These are phyloP conservation scores for Axilococcus clingmanii DNA, from an alignment of 139 green algal genomes.

Conservation along the genomic window DNA sequence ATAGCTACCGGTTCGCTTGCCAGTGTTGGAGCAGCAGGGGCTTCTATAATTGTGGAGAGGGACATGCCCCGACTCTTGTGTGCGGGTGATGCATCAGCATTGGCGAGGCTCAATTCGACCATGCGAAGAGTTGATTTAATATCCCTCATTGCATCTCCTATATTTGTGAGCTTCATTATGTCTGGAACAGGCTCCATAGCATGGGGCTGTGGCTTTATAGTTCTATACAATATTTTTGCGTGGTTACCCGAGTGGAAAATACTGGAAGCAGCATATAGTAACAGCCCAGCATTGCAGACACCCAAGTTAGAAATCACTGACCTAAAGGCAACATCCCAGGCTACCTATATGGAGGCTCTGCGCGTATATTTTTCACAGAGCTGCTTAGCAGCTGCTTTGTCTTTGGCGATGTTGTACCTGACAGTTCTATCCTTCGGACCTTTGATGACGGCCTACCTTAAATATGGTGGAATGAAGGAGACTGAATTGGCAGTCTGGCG, in stretches of 20 bases:
- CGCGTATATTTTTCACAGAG: slow-evolving; percentile 53
- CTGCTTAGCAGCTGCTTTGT: slow-evolving; percentile 40
- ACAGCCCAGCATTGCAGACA: slow-evolving; percentile 4
- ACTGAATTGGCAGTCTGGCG: slow-evolving; percentile 42
- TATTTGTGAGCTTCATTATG: slow-evolving; percentile 58
- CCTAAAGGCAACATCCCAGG: background rate
- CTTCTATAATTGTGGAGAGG: slow-evolving; percentile 49
- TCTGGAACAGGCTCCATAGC: slow-evolving; percentile 13
- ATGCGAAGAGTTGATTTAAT: slow-evolving; percentile 75
- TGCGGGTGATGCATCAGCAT: slow-evolving; percentile 9
- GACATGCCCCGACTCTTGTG: slow-evolving; percentile 46
- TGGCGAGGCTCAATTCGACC: slow-evolving; percentile 43
- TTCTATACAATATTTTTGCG: slow-evolving; percentile 32
- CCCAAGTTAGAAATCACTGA: background rate
- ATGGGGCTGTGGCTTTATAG: background rate
- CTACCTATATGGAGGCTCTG: background rate
- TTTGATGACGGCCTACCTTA: slow-evolving; percentile 53
- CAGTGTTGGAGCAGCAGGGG: slow-evolving; percentile 44
- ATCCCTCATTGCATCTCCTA: slow-evolving; percentile 53
- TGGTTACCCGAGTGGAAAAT: slow-evolving; percentile 52
- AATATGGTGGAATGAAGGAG: slow-evolving; percentile 46
- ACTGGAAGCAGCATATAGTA: slow-evolving; percentile 24
- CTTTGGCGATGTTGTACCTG: slow-evolving; percentile 71
- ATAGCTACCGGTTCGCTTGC: slow-evolving; percentile 33
- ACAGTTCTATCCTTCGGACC: slow-evolving; percentile 54